Conservation (phyloP, 2,329 filamentous ascomycete species). For the Setomelanomma holmii region DNA sequence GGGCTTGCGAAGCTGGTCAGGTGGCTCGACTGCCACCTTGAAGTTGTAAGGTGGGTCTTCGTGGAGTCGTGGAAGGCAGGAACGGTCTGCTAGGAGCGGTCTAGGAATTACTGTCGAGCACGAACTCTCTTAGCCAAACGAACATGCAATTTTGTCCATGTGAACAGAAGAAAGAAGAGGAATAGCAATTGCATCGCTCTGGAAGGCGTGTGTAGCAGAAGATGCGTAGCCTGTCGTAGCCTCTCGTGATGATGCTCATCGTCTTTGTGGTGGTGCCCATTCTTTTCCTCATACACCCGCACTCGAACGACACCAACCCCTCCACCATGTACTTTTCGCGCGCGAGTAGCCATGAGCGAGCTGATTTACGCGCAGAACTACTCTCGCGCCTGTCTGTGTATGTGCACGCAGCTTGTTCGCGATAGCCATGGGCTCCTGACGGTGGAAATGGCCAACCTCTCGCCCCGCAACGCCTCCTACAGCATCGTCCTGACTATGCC, state of each 20-base stretch:
- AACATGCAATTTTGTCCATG: slow-evolving; percentile 3
- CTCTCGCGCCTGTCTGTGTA: background rate
- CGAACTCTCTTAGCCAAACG: slow-evolving; percentile 27
- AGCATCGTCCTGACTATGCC: background rate
- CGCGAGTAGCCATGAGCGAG: too few relatives aligned
- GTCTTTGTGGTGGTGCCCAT: background rate
- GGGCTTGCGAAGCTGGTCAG: slow-evolving; percentile 15
- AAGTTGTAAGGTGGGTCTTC: slow-evolving; percentile 11
- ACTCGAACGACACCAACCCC: background rate
- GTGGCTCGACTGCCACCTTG: slow-evolving; percentile 18
- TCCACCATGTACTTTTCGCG: background rate
- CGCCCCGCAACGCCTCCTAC: background rate
- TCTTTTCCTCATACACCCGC: background rate
- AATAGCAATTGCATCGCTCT: slow-evolving; percentile 1
- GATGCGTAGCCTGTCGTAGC: background rate
- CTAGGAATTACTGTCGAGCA: slow-evolving; percentile 39
- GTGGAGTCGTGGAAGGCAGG: slow-evolving; percentile 22
- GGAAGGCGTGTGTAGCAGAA: background rate
- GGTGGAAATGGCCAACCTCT: background rate
- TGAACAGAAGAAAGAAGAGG: slow-evolving; percentile 1
- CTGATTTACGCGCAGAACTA: too few relatives aligned
- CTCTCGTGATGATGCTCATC: background rate
- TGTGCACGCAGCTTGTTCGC: background rate
- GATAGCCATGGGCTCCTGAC: background rate
- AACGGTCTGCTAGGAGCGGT: slow-evolving; percentile 24